Evolutionary conservation across 2,329 filamentous ascomycete genomes (phyloP), one percentile per base, ranked within the genome.

Genomic region (Trichophyton verrucosum): DNA sequence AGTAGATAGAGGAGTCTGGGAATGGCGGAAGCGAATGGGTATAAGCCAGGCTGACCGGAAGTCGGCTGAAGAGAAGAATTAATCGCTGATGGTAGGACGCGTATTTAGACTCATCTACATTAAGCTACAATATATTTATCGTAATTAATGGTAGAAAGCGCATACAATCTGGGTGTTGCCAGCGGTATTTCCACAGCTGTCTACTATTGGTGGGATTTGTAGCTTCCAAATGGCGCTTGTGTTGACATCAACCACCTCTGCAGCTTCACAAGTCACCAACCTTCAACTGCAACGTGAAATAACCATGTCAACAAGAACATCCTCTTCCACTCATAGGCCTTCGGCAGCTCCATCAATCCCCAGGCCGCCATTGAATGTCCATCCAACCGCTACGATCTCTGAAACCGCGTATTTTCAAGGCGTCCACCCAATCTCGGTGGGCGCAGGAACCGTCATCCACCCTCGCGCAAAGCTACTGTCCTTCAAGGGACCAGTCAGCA

Each of bases 391-490:
- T 7, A 74, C 72, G 38, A 71, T 77, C 63, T 70, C 75, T 60
- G 73, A 77, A 61, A 70, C 69, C 3, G 68, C 69, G 3, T 67
- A 71, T 33, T 71, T 77, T 64, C 73, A 76, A 61, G 94, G 94
- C 65, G 85, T 82, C 1, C 82, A 95, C 71, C 86, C 84, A 1
- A 89, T 99, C 64, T 86, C 84, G 51, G 84, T 97, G 64, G 86
- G 86, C 61, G 81, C 88, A 24, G 86, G 90, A 69, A 86, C 84
- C 2, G 82, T 96, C 5, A 76, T 99, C n/a, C 92, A 97, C 69
- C 91, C 94, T 0, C 88, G 91, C 57, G 83, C 86, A 15, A 85
- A 86, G 64, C 81, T 96, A 61, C 88, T 91, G 68, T 87, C 92
- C 7, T 84, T 85, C 61, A 80, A 86, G 58, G 90, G 90, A 3